phyloP scores from a whole-genome alignment of 2,329 filamentous ascomycete genomes.

The Neonectria faginata region DNA sequence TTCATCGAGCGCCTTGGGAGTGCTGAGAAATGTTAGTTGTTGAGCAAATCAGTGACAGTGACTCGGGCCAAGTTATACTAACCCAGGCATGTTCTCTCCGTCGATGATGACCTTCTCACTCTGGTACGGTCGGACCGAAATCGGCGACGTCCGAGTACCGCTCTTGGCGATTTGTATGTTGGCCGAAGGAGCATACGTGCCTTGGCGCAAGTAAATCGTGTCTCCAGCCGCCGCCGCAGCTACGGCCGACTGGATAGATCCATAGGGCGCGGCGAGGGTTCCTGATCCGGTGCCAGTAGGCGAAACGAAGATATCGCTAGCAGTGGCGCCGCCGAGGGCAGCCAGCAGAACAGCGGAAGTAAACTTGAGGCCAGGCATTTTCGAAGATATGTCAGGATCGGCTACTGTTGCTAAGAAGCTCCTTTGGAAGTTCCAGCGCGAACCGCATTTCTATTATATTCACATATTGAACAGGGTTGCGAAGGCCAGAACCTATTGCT shows the following conservation, averaged over 20 bases:
- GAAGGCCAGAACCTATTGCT: too few relatives aligned
- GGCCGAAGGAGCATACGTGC: constrained; percentile 58
- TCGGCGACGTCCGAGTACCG: constrained; percentile 54
- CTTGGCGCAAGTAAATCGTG: constrained; percentile 58
- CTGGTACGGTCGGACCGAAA: constrained; percentile 56
- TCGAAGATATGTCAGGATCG: not conserved
- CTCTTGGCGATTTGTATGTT: constrained; percentile 62
- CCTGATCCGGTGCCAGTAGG: constrained; percentile 56
- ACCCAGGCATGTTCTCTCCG: constrained; percentile 52
- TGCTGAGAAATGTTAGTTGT: constrained; percentile 47
- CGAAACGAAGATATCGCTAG: constrained; percentile 57
- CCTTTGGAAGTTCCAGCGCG: too few relatives aligned
- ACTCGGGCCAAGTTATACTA: not conserved
- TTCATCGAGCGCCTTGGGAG: constrained; percentile 55
- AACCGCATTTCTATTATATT: too few relatives aligned
- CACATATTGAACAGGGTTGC: too few relatives aligned
- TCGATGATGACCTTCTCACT: constrained; percentile 59
- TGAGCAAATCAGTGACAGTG: too few relatives aligned
- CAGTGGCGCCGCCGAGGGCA: not conserved
- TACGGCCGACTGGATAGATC: constrained; percentile 60
- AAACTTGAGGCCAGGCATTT: not conserved
- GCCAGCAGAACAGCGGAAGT: not conserved
- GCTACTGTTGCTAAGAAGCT: too few relatives aligned
- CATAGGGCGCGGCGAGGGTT: constrained; percentile 54
- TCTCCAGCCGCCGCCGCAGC: constrained; percentile 59